These are phyloP conservation scores for Ascochyta lentis DNA, from an alignment of 2,329 filamentous ascomycete genomes.

Conservation along the genomic window DNA sequence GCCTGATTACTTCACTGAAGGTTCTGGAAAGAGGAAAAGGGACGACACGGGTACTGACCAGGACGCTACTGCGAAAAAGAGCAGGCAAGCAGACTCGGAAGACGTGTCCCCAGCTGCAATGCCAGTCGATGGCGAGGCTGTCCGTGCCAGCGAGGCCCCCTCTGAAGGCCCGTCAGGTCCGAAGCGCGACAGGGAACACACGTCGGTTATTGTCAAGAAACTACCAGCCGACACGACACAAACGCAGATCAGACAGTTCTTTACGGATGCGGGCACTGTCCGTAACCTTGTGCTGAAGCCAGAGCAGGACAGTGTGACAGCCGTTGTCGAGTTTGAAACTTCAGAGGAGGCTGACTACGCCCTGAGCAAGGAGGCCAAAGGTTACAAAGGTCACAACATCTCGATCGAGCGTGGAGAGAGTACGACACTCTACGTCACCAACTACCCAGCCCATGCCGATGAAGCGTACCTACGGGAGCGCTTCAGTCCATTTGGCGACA, in stretches of 20 bases:
- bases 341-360: slow-evolving; percentile 83
- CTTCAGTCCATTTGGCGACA: slow-evolving; percentile 74
- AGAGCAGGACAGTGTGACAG: slow-evolving; percentile 68
- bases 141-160: slow-evolving; percentile 45
- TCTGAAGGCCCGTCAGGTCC: slow-evolving; percentile 45
- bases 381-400: slow-evolving; percentile 75
- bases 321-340: slow-evolving; percentile 83
- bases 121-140: slow-evolving; percentile 25
- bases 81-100: slow-evolving; percentile 55
- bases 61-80: slow-evolving; percentile 70
- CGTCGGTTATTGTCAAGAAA: slow-evolving; percentile 80
- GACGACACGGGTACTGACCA: slow-evolving; percentile 56
- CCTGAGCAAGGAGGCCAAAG: slow-evolving; percentile 80
- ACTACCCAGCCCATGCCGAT: slow-evolving; percentile 81
- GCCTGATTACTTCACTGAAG: slow-evolving; percentile 52
- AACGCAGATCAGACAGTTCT: slow-evolving; percentile 83
- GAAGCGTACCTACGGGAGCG: slow-evolving; percentile 72
- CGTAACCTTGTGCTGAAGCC: slow-evolving; percentile 74
- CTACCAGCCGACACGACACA: slow-evolving; percentile 74
- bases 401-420: slow-evolving; percentile 76
- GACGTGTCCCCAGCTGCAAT: slow-evolving; percentile 17
- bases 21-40: slow-evolving; percentile 74
- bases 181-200: slow-evolving; percentile 89
- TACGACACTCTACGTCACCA: slow-evolving; percentile 86
- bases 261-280: slow-evolving; percentile 86